These are phyloP conservation scores for Posidonia australis DNA, from an alignment of 106 monocot genomes.

Conservation along the genomic window DNA sequence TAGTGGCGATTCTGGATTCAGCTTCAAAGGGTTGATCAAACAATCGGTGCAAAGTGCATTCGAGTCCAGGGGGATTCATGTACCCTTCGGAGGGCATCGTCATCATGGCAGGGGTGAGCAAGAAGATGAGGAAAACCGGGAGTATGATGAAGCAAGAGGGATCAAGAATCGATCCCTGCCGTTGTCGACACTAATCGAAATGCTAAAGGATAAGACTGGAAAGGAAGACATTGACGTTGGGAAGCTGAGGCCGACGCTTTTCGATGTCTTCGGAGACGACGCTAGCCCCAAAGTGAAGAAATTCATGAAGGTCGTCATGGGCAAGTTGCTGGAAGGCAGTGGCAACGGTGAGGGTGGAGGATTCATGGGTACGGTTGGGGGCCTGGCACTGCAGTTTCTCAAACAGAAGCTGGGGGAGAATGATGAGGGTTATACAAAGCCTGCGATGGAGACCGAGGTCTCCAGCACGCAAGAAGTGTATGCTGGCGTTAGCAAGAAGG, in stretches of 20 bases:
- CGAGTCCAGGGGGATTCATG: conserved; percentile 54
- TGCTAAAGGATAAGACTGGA: conserved; percentile 81
- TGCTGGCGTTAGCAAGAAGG: conserved; percentile 42
- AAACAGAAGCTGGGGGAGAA: conserved; percentile 61
- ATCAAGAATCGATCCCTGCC: conserved; percentile 67
- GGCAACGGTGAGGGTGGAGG: conserved; percentile 38
- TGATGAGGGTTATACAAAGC: conserved; percentile 44
- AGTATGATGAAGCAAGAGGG: background rate
- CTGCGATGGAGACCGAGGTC: conserved; percentile 50
- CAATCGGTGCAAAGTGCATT: conserved; percentile 28
- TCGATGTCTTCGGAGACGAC: conserved; percentile 85
- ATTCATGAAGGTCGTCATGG: conserved; percentile 81
- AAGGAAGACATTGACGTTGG: conserved; percentile 85
- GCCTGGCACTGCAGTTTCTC: conserved; percentile 67
- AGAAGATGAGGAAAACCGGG: background rate
- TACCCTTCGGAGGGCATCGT: conserved; percentile 15
- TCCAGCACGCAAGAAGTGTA: conserved; percentile 46
- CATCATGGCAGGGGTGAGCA: background rate
- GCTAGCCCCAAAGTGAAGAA: conserved; percentile 94
- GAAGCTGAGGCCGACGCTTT: conserved; percentile 65
- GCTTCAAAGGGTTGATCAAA: conserved; percentile 36
- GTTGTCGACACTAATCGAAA: conserved; percentile 71
- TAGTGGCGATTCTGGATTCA: conserved; percentile 6
- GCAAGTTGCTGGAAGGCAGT: conserved; percentile 32
- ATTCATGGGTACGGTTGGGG: conserved; percentile 57